Evolutionary conservation across 495 filamentous ascomycete species (phyloP), one percentile per base, ranked within the genome.

Genomic region (Friedmanniomyces simplex): DNA sequence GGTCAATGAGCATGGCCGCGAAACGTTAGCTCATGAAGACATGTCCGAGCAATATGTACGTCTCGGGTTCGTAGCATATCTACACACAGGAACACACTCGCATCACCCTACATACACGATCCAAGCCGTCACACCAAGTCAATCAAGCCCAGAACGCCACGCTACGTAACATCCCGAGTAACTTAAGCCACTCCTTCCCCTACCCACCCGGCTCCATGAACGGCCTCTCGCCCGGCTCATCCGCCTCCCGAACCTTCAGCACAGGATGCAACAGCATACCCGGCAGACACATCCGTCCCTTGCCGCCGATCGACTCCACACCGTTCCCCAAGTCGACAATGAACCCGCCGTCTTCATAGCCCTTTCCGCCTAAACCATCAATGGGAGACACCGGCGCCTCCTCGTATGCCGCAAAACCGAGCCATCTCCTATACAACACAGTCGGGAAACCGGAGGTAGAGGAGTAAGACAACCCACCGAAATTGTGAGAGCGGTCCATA

Each of bases 231-330:
- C 18, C 39, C 18, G 39, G 39, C 39, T 60, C 43, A 36, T 49
- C 45, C 22, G 13, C 48, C 54, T 56, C 49, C 46, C 22, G 6
- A 39, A 69, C 65, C 50, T 58, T 57, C 60, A 69, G 71, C 5
- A 72, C 68, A 41, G 70, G 70, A 67, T 72, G 70, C 61, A 72
- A 49, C 47, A 72, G 75, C 86, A 95, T 87, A 14, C 85, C 86
- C 28, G 89, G 89, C 36, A 96, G 72, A 77, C 93, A 98, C 89
- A 98, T 94, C 57, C 91, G 79, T 21, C 88, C 88, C 70, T 89
- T 84, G 32, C 74, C 77, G 20, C 78, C 78, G 12, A 52, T 54
- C 14, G 8, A 21, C 61, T 57, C 52, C 63, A 50, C 42, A 28
- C 59, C 56, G 47, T 60, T 66, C 48, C 42, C 49, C 10, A 64